Evolutionary conservation across 192 early-diverging fungal species (phyloP), one percentile per base, ranked within the genome.

Genomic region (Lobosporangium transversale): DNA sequence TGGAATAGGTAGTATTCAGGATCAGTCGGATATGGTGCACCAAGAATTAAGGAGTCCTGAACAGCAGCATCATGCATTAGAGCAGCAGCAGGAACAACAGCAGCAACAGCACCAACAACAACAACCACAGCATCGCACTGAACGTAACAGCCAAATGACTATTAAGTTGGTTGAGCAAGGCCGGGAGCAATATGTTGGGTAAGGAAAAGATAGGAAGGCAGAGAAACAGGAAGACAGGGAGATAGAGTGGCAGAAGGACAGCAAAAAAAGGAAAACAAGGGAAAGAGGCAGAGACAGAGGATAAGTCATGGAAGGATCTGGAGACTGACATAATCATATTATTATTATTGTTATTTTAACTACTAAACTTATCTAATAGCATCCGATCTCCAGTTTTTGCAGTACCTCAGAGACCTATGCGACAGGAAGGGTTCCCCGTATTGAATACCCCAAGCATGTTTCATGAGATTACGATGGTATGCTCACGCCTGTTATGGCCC

Each of bases 391-490:
- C 73, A 4, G 63, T 50, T 8, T 76, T 62, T 26, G 58, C 53
- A 20, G 43, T 67, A 11, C 65, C 73, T 15, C 58, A 48, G 31
- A 76, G 64, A 24, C 63, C 63, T 7, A 62, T 66, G 53, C 47
- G 73, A 8, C 52, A 29, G 10, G 63, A 76, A 43, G 65, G 73
- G 5, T 61, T 62, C 20, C 73, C 64, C 11, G 29, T 62, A 6
- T 33, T 76, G 21, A 76, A 67, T 59, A 7, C 53, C 4, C 45
- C 35, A 10, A 62, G 33, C 14, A 73, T 81, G 33, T 86, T 86
- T 40, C 83, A 86, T 62, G 84, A 86, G 56, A 86, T 86, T 36
- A 81, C 80, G 8, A 76, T 75, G 65, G 84, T 84, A 79, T 42
- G 64, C 23, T 17, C 5, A 15, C 18, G 29, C 12, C 30, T 20